Evolutionary conservation across 2,329 filamentous ascomycete genomes (phyloP).

Genomic region (Stagonosporopsis cucurbitacearum): DNA sequence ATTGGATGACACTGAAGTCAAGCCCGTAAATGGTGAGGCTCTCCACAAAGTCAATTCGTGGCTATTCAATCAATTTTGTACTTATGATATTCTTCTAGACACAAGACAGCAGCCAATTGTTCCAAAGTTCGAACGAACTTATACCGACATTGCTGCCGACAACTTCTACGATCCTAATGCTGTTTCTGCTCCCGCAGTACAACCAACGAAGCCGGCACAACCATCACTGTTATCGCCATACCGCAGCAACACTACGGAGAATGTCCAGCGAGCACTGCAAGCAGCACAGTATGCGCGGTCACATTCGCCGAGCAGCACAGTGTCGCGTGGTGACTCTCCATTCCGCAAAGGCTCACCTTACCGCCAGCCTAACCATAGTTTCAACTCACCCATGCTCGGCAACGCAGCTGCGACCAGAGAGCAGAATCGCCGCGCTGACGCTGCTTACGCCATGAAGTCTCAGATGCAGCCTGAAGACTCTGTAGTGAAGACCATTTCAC

Average conservation of each 20-base stretch:
- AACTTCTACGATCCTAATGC: constrained; percentile 81
- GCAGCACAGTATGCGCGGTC: constrained; percentile 76
- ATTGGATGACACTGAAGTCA: constrained; percentile 61
- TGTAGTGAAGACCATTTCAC: constrained; percentile 84
- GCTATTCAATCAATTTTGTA: constrained; percentile 72
- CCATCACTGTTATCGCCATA: constrained; percentile 59
- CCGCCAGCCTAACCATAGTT: constrained; percentile 52
- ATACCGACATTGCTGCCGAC: constrained; percentile 84
- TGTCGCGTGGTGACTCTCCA: constrained; percentile 75
- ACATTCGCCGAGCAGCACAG: constrained; percentile 59
- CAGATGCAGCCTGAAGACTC: constrained; percentile 51
- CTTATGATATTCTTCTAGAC: constrained; percentile 62
- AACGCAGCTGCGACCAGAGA: constrained; percentile 67
- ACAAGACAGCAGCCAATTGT: constrained; percentile 51
- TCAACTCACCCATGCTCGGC: constrained; percentile 55
- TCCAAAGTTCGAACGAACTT: constrained; percentile 83
- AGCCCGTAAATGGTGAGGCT: constrained; percentile 63
- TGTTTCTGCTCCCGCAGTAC: constrained; percentile 56
- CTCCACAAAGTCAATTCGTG: constrained; percentile 50
- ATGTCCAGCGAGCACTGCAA: constrained; percentile 78
- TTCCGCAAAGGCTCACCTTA: constrained; percentile 71
- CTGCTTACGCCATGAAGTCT: constrained; percentile 52
- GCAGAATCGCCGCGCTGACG: constrained; percentile 67
- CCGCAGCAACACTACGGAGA: constrained; percentile 48
- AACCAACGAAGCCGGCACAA: constrained; percentile 56